A percentile compares a stretch with the other conserved stretches of the same genome.
phyloP scores from a whole-genome alignment of 2,329 filamentous ascomycete species.

The Fusarium dimerum region DNA sequence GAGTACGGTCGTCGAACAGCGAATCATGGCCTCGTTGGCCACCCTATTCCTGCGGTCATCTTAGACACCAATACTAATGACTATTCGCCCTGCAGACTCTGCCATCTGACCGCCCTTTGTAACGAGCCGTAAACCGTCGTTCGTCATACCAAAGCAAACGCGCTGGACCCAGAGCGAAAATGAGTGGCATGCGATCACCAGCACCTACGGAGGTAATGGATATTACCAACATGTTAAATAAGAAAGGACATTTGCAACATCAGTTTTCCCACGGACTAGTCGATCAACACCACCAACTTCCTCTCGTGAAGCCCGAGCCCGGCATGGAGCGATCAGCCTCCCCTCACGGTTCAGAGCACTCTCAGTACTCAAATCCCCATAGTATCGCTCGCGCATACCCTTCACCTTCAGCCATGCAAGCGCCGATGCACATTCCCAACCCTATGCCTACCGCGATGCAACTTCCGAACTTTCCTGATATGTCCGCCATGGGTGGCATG shows the following conservation, averaged over 20 bases:
- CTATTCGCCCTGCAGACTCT: constrained; percentile 19
- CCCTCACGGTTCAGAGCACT: constrained; percentile 61
- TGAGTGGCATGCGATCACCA: constrained; percentile 44
- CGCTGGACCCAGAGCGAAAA: constrained; percentile 26
- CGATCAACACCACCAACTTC: constrained; percentile 35
- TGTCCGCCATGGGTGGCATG: constrained; percentile 43
- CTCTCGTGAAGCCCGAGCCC: constrained; percentile 38
- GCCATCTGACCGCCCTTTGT: constrained; percentile 25
- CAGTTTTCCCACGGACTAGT: constrained; percentile 31
- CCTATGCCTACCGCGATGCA: constrained; percentile 46
- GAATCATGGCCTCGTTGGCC: neutral
- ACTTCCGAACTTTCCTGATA: constrained; percentile 43
- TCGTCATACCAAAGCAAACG: constrained; percentile 18
- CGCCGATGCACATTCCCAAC: constrained; percentile 48
- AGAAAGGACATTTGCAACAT: constrained; percentile 44
- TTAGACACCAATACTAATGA: constrained; percentile 14
- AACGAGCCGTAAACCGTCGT: constrained; percentile 26
- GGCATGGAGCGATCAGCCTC: constrained; percentile 57
- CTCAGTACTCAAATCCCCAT: constrained; percentile 53
- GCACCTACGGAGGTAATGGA: constrained; percentile 53
- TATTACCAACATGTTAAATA: constrained; percentile 55
- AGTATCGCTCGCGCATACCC: constrained; percentile 52
- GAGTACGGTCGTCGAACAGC: constrained; percentile 4
- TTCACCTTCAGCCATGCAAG: constrained; percentile 55
- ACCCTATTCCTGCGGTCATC: neutral